These are phyloP conservation scores for Euphorbia corollata DNA, from an alignment of 441 rosid genomes.

Conservation along the genomic window DNA sequence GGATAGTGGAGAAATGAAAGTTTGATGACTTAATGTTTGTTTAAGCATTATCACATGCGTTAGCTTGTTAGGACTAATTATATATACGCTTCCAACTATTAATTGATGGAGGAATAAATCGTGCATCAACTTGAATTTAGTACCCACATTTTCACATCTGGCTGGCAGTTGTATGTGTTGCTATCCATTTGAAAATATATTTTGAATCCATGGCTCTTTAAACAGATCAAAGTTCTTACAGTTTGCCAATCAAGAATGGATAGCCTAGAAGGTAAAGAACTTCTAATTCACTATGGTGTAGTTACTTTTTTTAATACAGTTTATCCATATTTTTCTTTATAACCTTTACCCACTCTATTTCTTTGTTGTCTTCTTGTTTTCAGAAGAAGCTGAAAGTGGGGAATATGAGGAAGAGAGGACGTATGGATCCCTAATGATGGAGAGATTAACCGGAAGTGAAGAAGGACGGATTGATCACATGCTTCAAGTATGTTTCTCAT, in stretches of 20 bases:
- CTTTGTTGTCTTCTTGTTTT: constrained; percentile 2
- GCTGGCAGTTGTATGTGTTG: not conserved
- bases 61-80: not conserved
- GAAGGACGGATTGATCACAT: constrained; percentile 82
- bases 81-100: not conserved
- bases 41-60: not conserved
- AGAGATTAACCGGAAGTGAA: constrained; percentile 67
- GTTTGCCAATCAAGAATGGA: constrained; percentile 70
- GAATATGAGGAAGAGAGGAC: constrained; percentile 50
- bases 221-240: constrained; percentile 71
- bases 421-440: constrained; percentile 77
- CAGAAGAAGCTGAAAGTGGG: constrained; percentile 41
- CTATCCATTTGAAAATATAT: constrained; percentile 8
- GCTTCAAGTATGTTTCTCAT: constrained; percentile 57
- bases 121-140: constrained; percentile 5
- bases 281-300: not conserved
- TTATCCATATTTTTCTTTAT: not conserved
- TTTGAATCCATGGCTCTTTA: constrained; percentile 17
- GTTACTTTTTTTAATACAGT: not conserved
- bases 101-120: not conserved
- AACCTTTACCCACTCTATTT: not conserved
- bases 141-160: not conserved
- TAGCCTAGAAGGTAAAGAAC: constrained; percentile 47
- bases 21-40: not conserved
- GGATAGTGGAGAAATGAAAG: not conserved